A percentile compares a stretch with the other conserved stretches of the same genome.
Conservation (phyloP, 345 rosid genomes). For the Brassica rapa region DNA sequence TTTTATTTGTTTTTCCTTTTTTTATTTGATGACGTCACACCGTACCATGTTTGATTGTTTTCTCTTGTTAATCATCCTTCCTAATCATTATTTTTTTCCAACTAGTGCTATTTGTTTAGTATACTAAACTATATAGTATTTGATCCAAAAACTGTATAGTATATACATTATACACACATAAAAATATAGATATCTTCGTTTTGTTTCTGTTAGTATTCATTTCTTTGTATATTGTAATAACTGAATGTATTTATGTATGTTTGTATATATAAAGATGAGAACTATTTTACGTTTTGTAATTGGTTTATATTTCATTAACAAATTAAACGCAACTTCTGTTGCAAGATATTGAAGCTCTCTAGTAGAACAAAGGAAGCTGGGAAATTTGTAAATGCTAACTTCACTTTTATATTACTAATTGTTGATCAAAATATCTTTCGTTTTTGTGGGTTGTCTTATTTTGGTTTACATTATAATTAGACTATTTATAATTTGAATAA, state of each 20-base stretch:
- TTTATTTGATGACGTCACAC: not conserved
- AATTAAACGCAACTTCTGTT: too few relatives aligned
- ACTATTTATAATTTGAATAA: too few relatives aligned
- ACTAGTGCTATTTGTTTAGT: not conserved
- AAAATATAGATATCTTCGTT: not conserved
- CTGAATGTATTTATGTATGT: not conserved
- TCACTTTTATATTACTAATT: too few relatives aligned
- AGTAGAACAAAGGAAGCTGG: too few relatives aligned
- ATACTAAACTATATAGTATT: too few relatives aligned
- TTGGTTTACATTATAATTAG: too few relatives aligned
- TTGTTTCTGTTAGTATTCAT: not conserved
- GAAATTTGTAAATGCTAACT: too few relatives aligned
- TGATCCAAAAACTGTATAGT: too few relatives aligned
- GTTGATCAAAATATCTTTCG: too few relatives aligned
- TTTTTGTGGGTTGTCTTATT: too few relatives aligned
- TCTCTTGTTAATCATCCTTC: not conserved
- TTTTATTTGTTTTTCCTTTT: not conserved
- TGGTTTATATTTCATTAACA: not conserved
- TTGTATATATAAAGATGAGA: not conserved
- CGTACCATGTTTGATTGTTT: not conserved
- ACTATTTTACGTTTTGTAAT: constrained; percentile 27
- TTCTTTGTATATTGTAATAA: not conserved
- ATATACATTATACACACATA: too few relatives aligned
- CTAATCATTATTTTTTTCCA: not conserved
- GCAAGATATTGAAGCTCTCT: too few relatives aligned